Evolutionary conservation across 352 stramenopile genomes (phyloP), one percentile per base, ranked within the genome.

Genomic region (Bremia lactucae): DNA sequence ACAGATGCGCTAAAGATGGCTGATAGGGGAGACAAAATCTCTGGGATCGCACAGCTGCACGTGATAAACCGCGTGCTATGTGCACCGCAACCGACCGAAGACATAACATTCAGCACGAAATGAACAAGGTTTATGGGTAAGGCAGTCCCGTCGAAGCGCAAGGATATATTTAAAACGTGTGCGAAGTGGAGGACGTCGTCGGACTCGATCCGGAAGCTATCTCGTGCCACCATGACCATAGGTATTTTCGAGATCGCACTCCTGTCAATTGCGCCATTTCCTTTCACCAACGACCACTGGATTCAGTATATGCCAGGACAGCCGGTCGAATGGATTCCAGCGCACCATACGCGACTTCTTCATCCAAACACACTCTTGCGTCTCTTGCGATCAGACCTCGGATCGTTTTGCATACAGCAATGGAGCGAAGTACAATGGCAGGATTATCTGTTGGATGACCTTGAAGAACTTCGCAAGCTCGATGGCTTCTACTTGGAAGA

Each of bases 61-160:
- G n/a, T n/a, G n/a, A n/a, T n/a, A 58, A 53, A 58, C 44, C 37
- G 24, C 24, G 24, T 28, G 24, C 24, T 28, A 10, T 10, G 24
- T 28, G 24, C 24, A 10, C 6, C 24, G 6, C 24, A 10, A 10
- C 24, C 24, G 24, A 28, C 6, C 26, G 10, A 33, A 33, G 26
- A 5, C 15, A 4, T 33, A 13, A 33, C 26, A n/a, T 33, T 33
- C 4, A n/a, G 10, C 10, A 13, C 26, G 15, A 33, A 33, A 13
- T 33, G 10, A n/a, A 33, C 3, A 13, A 33, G 15, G 26, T 13
- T 33, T 33, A 33, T 33, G 10, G 15, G 5, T 5, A n/a, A 8
- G 10, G 10, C 26, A 13, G 26, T 13, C 10, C 26, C 26, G 15
- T 33, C 4, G 26, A 33, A 6, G 15, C 4, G 26, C 13, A 3